Evolutionary conservation across 176 grass and related monocot species (phyloP), one percentile per base, ranked within the genome.

Genomic region (Musa itinerans): DNA sequence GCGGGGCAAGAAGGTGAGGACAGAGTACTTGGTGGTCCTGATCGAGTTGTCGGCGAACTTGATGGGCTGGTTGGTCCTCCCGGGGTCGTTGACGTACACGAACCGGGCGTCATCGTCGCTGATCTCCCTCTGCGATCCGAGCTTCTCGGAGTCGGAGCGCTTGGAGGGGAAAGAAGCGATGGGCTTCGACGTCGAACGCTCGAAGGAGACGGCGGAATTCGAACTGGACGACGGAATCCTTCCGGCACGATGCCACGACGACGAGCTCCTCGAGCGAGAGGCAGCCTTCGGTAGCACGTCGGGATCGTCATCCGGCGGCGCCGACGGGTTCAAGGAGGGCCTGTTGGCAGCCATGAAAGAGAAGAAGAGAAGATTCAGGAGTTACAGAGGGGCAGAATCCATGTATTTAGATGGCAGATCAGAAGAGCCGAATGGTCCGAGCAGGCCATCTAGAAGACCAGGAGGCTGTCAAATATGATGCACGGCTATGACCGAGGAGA

Each of bases 101-200:
- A 97, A 97, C 58, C 94, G 90, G 0, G 94, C 94, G 52, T 93
- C 90, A 34, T 97, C 94, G 66, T 97, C 90, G 52, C 79, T 85
- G 52, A 97, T 81, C 78, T 97, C 94, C 10, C 86, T 72, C 67
- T 93, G 88, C 48, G 94, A 97, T 2, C 94, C 94, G 26, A 29
- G 8, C 22, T 86, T 82, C 58, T 90, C 93, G 1, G 94, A 97
- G 25, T 81, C 78, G 27, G 86, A 89, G 9, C 84, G 81, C 64
- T 80, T 50, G 12, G 86, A 83, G 25, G 68, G 71, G 24, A 27
- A 10, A 17, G 83, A 83, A 8, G 74, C 72, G 56, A 83, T 13
- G 25, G 78, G 50, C 74, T 14, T 50, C 19, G 89, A 92, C 7
- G 56, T 64, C 54, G 78, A 59, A n/a, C 57, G 81, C 22, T 65